Base-by-base conservation (phyloP, 2,329 filamentous ascomycete genomes). In the Mariannaea elegans region DNA sequence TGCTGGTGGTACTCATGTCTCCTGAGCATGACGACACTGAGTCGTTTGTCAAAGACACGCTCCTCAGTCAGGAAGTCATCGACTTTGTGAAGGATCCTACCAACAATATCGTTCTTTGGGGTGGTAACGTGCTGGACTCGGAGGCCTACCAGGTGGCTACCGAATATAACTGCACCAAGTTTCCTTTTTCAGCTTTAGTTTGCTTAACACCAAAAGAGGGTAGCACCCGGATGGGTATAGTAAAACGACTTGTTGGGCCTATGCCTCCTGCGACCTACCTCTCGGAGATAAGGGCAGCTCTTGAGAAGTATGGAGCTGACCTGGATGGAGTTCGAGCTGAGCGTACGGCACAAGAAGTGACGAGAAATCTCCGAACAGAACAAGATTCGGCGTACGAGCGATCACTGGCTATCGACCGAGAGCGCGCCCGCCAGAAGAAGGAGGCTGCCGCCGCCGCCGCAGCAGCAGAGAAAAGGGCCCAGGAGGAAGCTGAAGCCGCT, bases 341-440 rank as follows among this genome's bases (percentile, higher is more conserved):
- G 69, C 84, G 94, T 52, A 86, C 87, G 14, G 92, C 93, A 39
- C 92, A 97, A 66, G 88, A 96, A 72, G 88, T 92, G 2, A 86
- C 90, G n/a, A 85, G 94, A 44, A 91, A 81, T 68, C 81, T 99
- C 31, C 87, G 94, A n/a, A 86, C 90, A 61, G 88, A 97, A 75
- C 95, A 99, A 74, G 93, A 98, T 73, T 91, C 87, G 9, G 95
- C 95, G 1, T 99, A 99, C 75, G 94, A 99, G 77, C 87, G 93
- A 62, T 97, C 92, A 0, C 81, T 99, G 27, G 94, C 94, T 9
- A 87, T 89, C 61, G 95, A 99, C 76, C 84, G 94, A 36, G 94
- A 97, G 75, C 89, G 94, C 18, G 91, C 92, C 0, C 84, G 91
- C 29, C 87, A 90, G 73, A 87, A 87, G 72, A 86, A 86, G 48